Evolutionary conservation across 345 rosid genomes (phyloP).

Genomic region (Jatropha curcas): DNA sequence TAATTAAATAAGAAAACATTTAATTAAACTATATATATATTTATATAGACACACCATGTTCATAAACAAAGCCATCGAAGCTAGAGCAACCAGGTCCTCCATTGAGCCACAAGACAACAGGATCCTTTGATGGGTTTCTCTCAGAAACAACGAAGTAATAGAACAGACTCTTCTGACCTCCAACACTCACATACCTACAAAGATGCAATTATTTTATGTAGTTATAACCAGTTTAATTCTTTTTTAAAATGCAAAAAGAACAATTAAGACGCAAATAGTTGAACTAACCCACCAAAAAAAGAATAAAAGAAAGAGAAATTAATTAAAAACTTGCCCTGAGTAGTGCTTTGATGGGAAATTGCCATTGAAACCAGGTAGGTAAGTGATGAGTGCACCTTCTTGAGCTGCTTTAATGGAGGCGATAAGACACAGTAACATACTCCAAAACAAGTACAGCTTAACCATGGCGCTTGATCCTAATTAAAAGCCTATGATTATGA

Average conservation of each 20-base stretch:
- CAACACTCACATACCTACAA: conserved; percentile 42
- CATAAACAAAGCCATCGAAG: conserved; percentile 46
- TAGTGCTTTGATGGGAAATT: conserved; percentile 42
- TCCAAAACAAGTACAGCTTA: not conserved
- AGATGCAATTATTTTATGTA: too few relatives aligned
- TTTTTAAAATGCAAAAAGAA: too few relatives aligned
- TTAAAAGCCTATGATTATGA: not conserved
- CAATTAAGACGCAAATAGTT: not conserved
- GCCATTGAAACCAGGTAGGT: conserved; percentile 38
- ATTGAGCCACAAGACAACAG: conserved; percentile 47
- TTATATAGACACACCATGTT: conserved; percentile 29
- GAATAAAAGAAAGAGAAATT: not conserved
- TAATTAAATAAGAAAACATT: not conserved
- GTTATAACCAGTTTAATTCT: too few relatives aligned
- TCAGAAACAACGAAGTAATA: conserved; percentile 40
- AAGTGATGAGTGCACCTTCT: conserved; percentile 16
- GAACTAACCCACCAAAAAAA: not conserved
- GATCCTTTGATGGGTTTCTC: conserved; percentile 33
- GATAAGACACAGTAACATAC: not conserved
- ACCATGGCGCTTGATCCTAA: not conserved
- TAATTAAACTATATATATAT: not conserved
- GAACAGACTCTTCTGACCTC: conserved; percentile 36
- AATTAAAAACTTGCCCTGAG: conserved; percentile 24
- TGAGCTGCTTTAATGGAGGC: conserved; percentile 32
- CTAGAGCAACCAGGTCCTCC: conserved; percentile 53